These are phyloP conservation scores for Chytridium lagenaria DNA, from an alignment of 371 early-diverging fungal genomes.

Conservation along the genomic window DNA sequence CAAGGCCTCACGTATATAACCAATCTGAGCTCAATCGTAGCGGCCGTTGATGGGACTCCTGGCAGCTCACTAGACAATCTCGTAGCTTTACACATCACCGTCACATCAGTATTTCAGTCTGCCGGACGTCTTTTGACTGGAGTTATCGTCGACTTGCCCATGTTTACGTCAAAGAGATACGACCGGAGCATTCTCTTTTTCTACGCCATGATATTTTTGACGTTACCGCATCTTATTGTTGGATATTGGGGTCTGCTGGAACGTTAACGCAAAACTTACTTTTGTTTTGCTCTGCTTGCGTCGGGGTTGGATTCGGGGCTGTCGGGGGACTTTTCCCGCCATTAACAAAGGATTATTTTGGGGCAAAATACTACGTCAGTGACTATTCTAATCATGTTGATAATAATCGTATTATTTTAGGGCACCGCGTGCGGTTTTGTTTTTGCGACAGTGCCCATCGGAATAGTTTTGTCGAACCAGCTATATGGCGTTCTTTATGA, in stretches of 20 bases:
- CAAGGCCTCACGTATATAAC: slow-evolving; percentile 45
- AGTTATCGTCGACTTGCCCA: slow-evolving; percentile 23
- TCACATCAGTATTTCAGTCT: slow-evolving; percentile 37
- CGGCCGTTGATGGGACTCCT: slow-evolving; percentile 11
- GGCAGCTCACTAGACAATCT: neutral
- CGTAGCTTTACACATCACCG: slow-evolving; percentile 32
- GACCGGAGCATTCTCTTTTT: slow-evolving; percentile 26
- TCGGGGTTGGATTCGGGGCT: slow-evolving; percentile 43
- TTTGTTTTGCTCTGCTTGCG: slow-evolving; percentile 32
- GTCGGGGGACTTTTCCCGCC: slow-evolving; percentile 35
- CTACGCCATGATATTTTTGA: slow-evolving; percentile 7
- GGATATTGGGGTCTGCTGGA: slow-evolving; percentile 1
- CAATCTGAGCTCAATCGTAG: slow-evolving; percentile 37
- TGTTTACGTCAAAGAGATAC: neutral
- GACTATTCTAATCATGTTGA: slow-evolving; percentile 16
- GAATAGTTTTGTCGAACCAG: slow-evolving; percentile 37
- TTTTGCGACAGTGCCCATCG: slow-evolving; percentile 40
- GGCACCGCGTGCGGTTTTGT: slow-evolving; percentile 45
- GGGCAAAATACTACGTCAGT: slow-evolving; percentile 34
- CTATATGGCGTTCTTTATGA: slow-evolving; percentile 39
- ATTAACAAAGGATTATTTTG: slow-evolving; percentile 40
- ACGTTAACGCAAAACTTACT: slow-evolving; percentile 5
- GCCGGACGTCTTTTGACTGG: slow-evolving; percentile 28
- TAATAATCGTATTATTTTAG: slow-evolving; percentile 14
- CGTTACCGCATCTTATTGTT: slow-evolving; percentile 29